Evolutionary conservation across 208 protist genomes (phyloP).

Genomic region (Crithidia brevicula): DNA sequence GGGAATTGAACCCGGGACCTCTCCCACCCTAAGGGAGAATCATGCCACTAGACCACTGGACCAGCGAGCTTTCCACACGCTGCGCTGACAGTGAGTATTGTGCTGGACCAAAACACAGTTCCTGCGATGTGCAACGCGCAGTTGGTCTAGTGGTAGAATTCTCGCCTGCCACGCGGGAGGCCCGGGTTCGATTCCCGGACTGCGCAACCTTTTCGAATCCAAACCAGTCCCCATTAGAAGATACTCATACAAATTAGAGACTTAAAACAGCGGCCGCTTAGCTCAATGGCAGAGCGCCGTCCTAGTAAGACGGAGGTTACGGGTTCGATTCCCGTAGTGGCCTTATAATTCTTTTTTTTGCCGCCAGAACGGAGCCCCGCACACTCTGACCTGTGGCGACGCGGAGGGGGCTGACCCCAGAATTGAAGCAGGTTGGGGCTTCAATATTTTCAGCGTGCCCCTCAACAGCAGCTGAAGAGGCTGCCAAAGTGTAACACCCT

Average conservation of each 20-base stretch:
- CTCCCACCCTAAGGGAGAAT: conserved; percentile 94
- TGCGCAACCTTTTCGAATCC: conserved; percentile 72
- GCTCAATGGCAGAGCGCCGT: conserved; percentile 93
- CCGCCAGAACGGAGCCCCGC: too few relatives aligned
- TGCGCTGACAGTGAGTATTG: too few relatives aligned
- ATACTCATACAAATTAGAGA: neutral
- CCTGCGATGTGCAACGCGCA: conserved; percentile 38
- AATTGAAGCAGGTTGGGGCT: too few relatives aligned
- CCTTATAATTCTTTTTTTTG: conserved; percentile 64
- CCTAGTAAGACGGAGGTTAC: conserved; percentile 93
- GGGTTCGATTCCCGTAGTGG: conserved; percentile 93
- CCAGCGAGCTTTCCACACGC: conserved; percentile 15
- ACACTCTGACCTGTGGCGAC: neutral
- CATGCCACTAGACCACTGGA: conserved; percentile 94
- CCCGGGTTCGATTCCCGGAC: conserved; percentile 94
- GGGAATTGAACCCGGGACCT: conserved; percentile 90
- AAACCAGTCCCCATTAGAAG: neutral
- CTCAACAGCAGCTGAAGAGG: too few relatives aligned
- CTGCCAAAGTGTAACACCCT: too few relatives aligned
- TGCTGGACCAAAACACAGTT: neutral
- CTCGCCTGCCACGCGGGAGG: conserved; percentile 91
- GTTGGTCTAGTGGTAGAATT: conserved; percentile 96
- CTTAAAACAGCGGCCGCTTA: conserved; percentile 68
- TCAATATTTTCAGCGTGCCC: too few relatives aligned
- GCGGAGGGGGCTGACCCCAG: neutral